phyloP scores from a whole-genome alignment of 768 basidiomycete species.

The Boletus bicolor region DNA sequence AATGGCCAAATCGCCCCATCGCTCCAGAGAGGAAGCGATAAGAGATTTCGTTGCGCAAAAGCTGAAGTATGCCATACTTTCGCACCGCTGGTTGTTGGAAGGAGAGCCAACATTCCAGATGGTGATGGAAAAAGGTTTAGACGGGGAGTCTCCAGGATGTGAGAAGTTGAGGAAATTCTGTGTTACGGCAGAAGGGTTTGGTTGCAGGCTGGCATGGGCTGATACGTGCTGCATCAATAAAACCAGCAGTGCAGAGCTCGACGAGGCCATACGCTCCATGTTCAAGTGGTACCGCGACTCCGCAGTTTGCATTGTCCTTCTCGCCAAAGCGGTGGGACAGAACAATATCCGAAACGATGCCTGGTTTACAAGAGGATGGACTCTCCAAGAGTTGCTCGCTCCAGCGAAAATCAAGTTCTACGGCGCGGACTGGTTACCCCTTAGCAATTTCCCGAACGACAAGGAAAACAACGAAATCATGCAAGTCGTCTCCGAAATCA shows the following conservation, averaged over 20 bases:
- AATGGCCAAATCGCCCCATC: not conserved
- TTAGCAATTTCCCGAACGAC: slow-evolving; percentile 15
- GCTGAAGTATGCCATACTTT: slow-evolving; percentile 14
- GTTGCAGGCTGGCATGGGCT: slow-evolving; percentile 22
- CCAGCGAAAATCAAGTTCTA: slow-evolving; percentile 23
- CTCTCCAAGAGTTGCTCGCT: slow-evolving; percentile 22
- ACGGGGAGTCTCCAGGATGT: slow-evolving; percentile 2
- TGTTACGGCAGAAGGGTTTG: slow-evolving; percentile 6
- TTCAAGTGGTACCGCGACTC: slow-evolving; percentile 24
- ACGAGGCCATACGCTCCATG: slow-evolving; percentile 31
- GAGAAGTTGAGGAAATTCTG: slow-evolving; percentile 18
- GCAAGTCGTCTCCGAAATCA: slow-evolving; percentile 9
- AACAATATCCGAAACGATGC: slow-evolving; percentile 9
- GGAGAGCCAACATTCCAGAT: slow-evolving; percentile 14
- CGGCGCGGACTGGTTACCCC: slow-evolving; percentile 10
- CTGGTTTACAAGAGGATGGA: slow-evolving; percentile 25
- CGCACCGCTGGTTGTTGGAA: slow-evolving; percentile 12
- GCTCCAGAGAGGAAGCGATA: slow-evolving; percentile 5
- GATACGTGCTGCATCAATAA: slow-evolving; percentile 30
- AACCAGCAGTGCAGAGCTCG: slow-evolving; percentile 29
- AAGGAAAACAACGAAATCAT: slow-evolving; percentile 18
- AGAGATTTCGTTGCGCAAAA: slow-evolving; percentile 4
- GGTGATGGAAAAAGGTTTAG: slow-evolving; percentile 6
- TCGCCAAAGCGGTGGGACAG: slow-evolving; percentile 2
- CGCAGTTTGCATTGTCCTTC: slow-evolving; percentile 20